Base-by-base conservation (phyloP, 2,329 filamentous ascomycete genomes). In the Aspergillus brasiliensis region DNA sequence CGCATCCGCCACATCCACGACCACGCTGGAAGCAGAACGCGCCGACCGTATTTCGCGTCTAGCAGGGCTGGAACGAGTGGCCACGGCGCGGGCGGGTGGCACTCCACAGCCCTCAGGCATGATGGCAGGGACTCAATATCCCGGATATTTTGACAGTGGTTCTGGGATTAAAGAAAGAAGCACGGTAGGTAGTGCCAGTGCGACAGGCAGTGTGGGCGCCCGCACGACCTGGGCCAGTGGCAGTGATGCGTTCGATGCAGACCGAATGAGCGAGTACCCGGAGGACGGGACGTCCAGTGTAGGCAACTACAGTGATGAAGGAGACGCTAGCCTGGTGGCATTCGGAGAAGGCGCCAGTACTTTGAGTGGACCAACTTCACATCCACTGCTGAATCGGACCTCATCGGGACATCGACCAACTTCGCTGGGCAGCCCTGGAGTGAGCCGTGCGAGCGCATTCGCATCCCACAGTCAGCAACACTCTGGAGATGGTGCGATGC, bases 11-110 rank as follows among this genome's bases (percentile, higher is more conserved):
- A 76, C 86, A 6, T 89, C 88, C 19, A 85, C 86, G 56, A 89
- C 86, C 66, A 94, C 89, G 69, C 87, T 95, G 62, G 93, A 97
- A 70, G 92, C 92, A 64, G 93, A 97, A 77, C 91, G 93, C 67
- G 92, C 92, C 64, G 93, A 97, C 77, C 92, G 94, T 71, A 97
- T 98, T 77, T 97, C 92, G 46, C 92, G 94, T 53, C 87, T 97
- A 21, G 91, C 93, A 11, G 94, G 94, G n/a, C 86, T 97, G 38
- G 92, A 96, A 75, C 88, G 91, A 58, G 88, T 97, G 59, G 88
- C 90, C 15, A 91, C 91, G n/a, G 83, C 89, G 46, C 88, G 91
- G 62, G 81, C 85, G 28, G 72, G 69, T 47, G 68, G 77, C 76
- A 57, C 57, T 61, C 68, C 61, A 27, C 66, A 61, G 56, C 62